These are phyloP conservation scores for Cordyceps militaris DNA, from an alignment of 2,329 filamentous ascomycete species.

Conservation along the genomic window DNA sequence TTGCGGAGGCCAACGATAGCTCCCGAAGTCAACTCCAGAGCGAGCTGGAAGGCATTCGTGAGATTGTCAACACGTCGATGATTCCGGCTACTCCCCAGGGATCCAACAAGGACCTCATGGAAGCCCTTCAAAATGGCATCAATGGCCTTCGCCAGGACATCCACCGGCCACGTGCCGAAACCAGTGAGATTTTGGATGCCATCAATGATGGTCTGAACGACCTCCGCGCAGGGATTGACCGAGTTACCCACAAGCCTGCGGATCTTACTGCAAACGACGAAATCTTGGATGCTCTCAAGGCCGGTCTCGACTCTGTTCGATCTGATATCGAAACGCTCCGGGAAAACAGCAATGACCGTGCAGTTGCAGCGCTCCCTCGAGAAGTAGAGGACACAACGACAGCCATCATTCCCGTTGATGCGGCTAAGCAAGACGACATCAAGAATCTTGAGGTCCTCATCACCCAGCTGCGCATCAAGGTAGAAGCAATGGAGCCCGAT, in stretches of 20 bases:
- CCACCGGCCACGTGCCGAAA: slow-evolving; percentile 59
- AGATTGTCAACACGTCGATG: slow-evolving; percentile 65
- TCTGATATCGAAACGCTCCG: slow-evolving; percentile 70
- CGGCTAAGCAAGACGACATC: slow-evolving; percentile 63
- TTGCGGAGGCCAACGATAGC: slow-evolving; percentile 39
- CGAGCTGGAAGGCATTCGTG: slow-evolving; percentile 75
- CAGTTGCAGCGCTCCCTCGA: slow-evolving; percentile 36
- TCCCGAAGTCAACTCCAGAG: slow-evolving; percentile 67
- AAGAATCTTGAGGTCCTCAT: slow-evolving; percentile 81
- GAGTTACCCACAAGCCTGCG: slow-evolving; percentile 66
- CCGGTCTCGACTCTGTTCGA: slow-evolving; percentile 68
- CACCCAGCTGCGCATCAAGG: slow-evolving; percentile 72
- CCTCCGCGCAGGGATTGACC: slow-evolving; percentile 70
- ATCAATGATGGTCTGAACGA: slow-evolving; percentile 81
- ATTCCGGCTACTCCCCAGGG: slow-evolving; percentile 47
- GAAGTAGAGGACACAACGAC: slow-evolving; percentile 19
- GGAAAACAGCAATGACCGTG: slow-evolving; percentile 39
- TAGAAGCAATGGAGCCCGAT: slow-evolving; percentile 49
- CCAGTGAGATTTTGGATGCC: slow-evolving; percentile 81
- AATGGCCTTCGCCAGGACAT: slow-evolving; percentile 71
- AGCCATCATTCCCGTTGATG: slow-evolving; percentile 35
- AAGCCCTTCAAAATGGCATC: slow-evolving; percentile 64
- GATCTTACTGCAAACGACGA: slow-evolving; percentile 84
- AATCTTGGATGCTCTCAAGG: slow-evolving; percentile 78
- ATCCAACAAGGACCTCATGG: slow-evolving; percentile 59